Percentiles rank a stretch among this genome's conserved stretches.
Conservation (phyloP, 495 filamentous ascomycete species). For the Penicillium lividum region DNA sequence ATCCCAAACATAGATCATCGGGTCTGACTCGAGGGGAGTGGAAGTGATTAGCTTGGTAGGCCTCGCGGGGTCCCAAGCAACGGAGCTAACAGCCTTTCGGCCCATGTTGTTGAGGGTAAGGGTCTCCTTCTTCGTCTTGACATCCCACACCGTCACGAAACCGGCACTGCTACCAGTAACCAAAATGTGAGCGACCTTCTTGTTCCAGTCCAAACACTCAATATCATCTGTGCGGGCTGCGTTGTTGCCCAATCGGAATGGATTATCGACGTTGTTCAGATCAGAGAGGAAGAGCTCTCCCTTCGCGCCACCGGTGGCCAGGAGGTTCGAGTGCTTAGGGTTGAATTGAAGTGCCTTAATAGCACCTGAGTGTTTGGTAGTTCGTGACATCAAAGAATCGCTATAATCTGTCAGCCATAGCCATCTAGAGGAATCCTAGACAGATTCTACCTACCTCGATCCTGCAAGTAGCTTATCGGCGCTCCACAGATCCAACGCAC, state of each 20-base stretch:
- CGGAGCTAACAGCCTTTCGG: constrained; percentile 89
- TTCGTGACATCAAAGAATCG: constrained; percentile 79
- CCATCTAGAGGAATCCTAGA: constrained; percentile 12
- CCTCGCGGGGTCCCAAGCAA: constrained; percentile 95
- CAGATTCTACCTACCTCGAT: constrained; percentile 44
- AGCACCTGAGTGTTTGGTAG: constrained; percentile 88
- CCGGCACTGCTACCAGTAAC: constrained; percentile 93
- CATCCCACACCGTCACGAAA: constrained; percentile 97
- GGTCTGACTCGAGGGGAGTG: constrained; percentile 86
- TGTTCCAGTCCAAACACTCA: constrained; percentile 97
- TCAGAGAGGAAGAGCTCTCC: constrained; percentile 97
- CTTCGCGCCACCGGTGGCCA: constrained; percentile 90
- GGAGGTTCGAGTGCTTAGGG: constrained; percentile 83
- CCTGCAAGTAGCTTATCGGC: constrained; percentile 78
- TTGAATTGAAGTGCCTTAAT: constrained; percentile 98
- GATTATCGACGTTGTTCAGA: constrained; percentile 81
- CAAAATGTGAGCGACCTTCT: constrained; percentile 93
- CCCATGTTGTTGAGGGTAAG: constrained; percentile 91
- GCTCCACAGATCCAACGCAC: constrained; percentile 94
- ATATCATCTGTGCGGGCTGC: constrained; percentile 90
- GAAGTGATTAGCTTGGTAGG: constrained; percentile 91
- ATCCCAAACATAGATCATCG: constrained; percentile 91
- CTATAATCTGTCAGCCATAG: constrained; percentile 35
- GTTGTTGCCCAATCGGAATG: constrained; percentile 83
- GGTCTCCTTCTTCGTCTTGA: constrained; percentile 94